Base-by-base conservation (phyloP, 768 basidiomycete species). In the Phlebiopsis gigantea region DNA sequence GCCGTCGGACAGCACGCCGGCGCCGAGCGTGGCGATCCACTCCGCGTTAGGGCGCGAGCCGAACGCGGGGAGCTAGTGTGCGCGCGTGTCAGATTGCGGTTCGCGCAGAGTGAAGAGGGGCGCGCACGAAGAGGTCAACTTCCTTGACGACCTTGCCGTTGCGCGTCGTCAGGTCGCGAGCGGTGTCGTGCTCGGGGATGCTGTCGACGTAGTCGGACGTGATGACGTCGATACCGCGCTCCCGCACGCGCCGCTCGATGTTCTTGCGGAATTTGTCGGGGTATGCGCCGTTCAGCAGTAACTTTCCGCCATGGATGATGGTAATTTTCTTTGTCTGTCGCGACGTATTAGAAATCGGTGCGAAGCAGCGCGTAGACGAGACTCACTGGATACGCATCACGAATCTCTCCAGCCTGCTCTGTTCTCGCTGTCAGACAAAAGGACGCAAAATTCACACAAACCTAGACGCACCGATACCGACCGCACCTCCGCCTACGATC, bases 51-150 rank as follows among this genome's bases (percentile, higher is more conserved):
- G 77, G 15, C 74, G 74, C 21, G 59, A 43, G 21, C 71, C 71
- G 43, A 58, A 68, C 3, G 70, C 61, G 6, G 65, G 60, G 4
- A 72, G 61, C 71, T 72, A 42, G 14, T 26, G 4, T 2, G 44
- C 10, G 44, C 19, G 14, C 12, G 4, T 10, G 19, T 5, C 5
- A 45, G 19, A 15, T 22, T n/a, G 25, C 19, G 29, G 42, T 12
- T 39, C n/a, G 2, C 43, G 19, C 5, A 39, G 10, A 14, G 30
- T 25, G 26, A 28, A 39, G 12, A 39, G 4, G 26, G 24, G 25
- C 15, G 57, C 81, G 46, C 68, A 87, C 86, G 15, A 88, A 75
- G 7, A 86, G 71, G 60, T 88, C 85, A 0, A 81, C 79, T 5
- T 71, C 68, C 1, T 71, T 58, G 30, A 88, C 66, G 4, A 55